Evolutionary conservation across 78 protist genomes (phyloP).

Genomic region (Dictyostelium purpureum): DNA sequence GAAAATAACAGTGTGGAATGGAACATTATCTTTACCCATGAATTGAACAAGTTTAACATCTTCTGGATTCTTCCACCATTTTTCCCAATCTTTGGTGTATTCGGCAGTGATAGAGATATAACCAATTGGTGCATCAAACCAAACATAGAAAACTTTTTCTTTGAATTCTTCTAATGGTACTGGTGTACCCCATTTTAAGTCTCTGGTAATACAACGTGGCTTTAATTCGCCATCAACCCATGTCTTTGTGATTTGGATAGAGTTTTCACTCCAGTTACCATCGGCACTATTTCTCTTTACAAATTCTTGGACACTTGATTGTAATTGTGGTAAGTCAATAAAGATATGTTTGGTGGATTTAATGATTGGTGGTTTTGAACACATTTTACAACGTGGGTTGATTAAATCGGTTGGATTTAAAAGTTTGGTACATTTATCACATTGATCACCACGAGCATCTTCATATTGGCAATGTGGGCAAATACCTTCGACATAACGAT

Average conservation of each 20-base stretch:
- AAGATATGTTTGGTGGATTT: slow-evolving; percentile 84
- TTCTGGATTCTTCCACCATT: slow-evolving; percentile 94
- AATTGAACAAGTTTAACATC: slow-evolving; percentile 89
- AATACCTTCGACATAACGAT: slow-evolving; percentile 91
- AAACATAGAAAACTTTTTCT: slow-evolving; percentile 93
- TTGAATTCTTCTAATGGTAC: slow-evolving; percentile 83
- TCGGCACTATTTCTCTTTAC: background rate
- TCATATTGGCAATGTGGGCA: slow-evolving; percentile 89
- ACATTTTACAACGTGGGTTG: slow-evolving; percentile 72
- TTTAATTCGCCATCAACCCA: slow-evolving; percentile 84
- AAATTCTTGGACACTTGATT: slow-evolving; percentile 37
- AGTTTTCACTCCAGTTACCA: slow-evolving; percentile 76
- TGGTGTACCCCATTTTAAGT: slow-evolving; percentile 94
- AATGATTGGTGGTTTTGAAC: slow-evolving; percentile 66
- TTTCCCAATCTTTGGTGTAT: slow-evolving; percentile 87
- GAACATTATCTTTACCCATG: slow-evolving; percentile 93
- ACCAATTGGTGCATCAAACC: slow-evolving; percentile 97
- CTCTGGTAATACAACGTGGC: slow-evolving; percentile 94
- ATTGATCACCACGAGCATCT: slow-evolving; percentile 96
- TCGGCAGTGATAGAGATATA: slow-evolving; percentile 92
- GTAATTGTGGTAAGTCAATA: slow-evolving; percentile 85
- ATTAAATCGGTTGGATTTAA: slow-evolving; percentile 85
- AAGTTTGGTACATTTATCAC: slow-evolving; percentile 89
- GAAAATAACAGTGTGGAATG: slow-evolving; percentile 95
- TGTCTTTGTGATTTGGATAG: slow-evolving; percentile 45